Conservation (phyloP, 257 asterid species). For the Nicotiana sylvestris region DNA sequence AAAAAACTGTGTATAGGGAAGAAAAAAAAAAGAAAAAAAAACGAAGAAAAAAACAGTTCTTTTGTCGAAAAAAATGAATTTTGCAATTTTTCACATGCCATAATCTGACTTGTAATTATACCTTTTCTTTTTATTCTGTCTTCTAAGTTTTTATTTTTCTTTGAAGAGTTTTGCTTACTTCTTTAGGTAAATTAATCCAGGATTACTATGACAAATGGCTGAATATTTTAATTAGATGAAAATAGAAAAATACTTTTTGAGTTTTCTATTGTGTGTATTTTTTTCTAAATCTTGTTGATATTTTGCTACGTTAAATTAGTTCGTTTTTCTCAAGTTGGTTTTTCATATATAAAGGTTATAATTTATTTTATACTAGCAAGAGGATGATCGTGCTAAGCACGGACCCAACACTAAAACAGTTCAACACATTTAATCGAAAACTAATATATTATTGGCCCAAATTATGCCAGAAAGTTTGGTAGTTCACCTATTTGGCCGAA, state of each 20-base stretch:
- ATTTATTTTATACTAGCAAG: too few relatives aligned
- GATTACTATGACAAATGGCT: neutral
- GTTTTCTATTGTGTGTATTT: neutral
- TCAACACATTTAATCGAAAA: too few relatives aligned
- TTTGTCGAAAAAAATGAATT: neutral
- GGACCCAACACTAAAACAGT: too few relatives aligned
- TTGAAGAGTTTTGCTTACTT: neutral
- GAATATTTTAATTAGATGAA: neutral
- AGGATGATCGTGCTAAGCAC: too few relatives aligned
- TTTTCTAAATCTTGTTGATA: neutral
- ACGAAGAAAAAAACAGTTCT: neutral
- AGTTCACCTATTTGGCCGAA: too few relatives aligned
- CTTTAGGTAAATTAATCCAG: neutral
- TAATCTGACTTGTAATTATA: conserved; percentile 3
- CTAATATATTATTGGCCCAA: too few relatives aligned
- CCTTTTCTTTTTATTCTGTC: neutral
- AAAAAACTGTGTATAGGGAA: neutral
- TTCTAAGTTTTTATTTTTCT: neutral
- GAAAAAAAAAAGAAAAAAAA: neutral
- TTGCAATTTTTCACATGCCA: neutral
- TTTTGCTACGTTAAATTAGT: neutral
- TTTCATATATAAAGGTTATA: too few relatives aligned
- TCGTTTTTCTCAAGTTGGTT: neutral
- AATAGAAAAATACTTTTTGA: neutral
- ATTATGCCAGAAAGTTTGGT: too few relatives aligned